Base-by-base conservation (phyloP, 2,329 filamentous ascomycete genomes). In the Alternaria alternata region DNA sequence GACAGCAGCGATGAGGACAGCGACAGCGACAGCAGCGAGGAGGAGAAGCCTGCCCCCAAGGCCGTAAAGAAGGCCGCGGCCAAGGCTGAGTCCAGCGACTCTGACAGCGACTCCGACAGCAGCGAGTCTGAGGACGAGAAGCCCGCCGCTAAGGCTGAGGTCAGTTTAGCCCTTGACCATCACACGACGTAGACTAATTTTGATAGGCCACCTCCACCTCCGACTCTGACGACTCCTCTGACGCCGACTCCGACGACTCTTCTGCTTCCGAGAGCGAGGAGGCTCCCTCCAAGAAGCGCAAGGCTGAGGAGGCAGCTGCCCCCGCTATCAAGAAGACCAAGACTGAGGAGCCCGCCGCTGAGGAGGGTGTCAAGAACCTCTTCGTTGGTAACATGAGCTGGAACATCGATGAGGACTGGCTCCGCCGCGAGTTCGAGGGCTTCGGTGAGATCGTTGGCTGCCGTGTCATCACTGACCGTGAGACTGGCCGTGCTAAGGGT, bases 351-450 rank as follows among this genome's bases (percentile, higher is more conserved):
- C 62, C 69, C 52, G 83, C 79, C 46, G 78, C 75, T 52, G 83
- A 76, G 72, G 66, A 81, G 56, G 78, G 84, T 59, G 79, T 83
- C 72, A 83, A 83, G 68, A 96, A 93, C 73, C 88, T 97, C 54
- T 97, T 96, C 80, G 88, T 93, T 67, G 94, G 94, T 70, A 94
- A 93, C 84, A 85, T 97, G 66, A 93, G 91, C 81, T 97, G 93
- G 93, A 92, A 89, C 76, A 85, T 97, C 54, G 92, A 96, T 71
- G 94, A 97, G 80, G 88, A 93, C 66, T 88, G 87, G 82, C 88
- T 97, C 66, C 85, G 87, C 68, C 86, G 90, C 72, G 91, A 94
- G 78, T 97, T 97, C 83, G 87, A 93, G 83, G 82, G 87, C 64
- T 94, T 90, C 73, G 90, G 89, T 65, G 90, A 90, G 74, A 85